phyloP scores from a whole-genome alignment of 2,329 filamentous ascomycete species.

The Sporothrix euskadiensis region DNA sequence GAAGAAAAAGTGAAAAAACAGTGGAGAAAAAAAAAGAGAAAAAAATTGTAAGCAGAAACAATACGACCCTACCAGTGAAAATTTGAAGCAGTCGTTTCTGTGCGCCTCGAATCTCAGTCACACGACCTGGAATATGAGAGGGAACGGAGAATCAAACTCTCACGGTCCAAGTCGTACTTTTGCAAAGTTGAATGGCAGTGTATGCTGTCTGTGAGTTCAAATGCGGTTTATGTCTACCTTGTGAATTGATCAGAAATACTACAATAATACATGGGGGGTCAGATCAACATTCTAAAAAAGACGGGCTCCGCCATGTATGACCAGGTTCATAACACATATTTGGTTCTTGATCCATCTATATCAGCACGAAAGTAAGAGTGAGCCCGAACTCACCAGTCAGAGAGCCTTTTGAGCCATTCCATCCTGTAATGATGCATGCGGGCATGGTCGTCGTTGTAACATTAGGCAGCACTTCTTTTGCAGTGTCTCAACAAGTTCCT shows the following conservation, averaged over 20 bases:
- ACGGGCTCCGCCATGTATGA: not conserved
- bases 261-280: no score
- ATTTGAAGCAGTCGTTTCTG: not conserved
- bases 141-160: no score
- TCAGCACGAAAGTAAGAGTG: not conserved
- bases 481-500: not conserved
- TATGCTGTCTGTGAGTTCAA: not conserved
- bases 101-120: not conserved
- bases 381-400: not conserved
- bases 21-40: no score
- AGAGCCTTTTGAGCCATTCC: not conserved
- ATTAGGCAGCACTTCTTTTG: conserved; percentile 10
- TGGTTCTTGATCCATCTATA: not conserved
- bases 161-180: not conserved
- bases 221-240: not conserved
- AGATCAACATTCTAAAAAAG: no score
- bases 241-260: no score
- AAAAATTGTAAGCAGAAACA: not conserved
- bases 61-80: not conserved
- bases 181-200: not conserved
- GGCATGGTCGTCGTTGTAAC: not conserved
- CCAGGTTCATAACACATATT: not conserved
- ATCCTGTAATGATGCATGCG: not conserved
- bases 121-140: not conserved
- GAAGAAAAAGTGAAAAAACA: not conserved